Evolutionary conservation across 2,329 filamentous ascomycete genomes (phyloP), one percentile per base, ranked within the genome.

Genomic region (Trichophyton verrucosum): DNA sequence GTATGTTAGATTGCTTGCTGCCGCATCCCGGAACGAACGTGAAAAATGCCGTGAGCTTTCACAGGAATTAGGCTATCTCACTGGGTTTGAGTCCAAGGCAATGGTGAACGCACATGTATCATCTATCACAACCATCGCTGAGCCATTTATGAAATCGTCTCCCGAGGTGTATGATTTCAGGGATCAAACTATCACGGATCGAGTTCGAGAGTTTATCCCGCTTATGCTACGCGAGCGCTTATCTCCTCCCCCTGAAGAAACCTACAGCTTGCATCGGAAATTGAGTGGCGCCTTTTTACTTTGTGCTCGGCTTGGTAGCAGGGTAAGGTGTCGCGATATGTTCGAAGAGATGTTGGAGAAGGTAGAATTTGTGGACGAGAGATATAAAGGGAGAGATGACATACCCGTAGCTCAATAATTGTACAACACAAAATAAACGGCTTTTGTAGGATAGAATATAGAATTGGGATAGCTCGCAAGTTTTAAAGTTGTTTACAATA

Each of bases 111-210:
- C 95, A 1, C 94, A 99, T 71, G 81, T 91, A n/a, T 81, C 87
- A 24, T 94, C 88, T 0, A 86, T 99, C 30, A 77, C 95, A 55
- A 96, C 91, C 0, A 83, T 99, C 0, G 91, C 92, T 0, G 94
- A 99, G 73, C 94, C 94, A 0, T 99, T 97, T 75, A 78, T 87
- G 67, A 79, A 79, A 2, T 81, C 78, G 0, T 89, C 91, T 0
- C 89, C 91, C 0, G 86, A 88, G 58, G 75, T 95, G 0, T 99
- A 99, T 72, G 90, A 99, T 72, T 99, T 99, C 74, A 79, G 83
- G 62, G 85, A 92, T 69, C 94, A 99, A 78, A 99, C 92, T 1
- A 97, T 99, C 66, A 99, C 94, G 0, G 91, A 97, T 70, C 82
- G 95, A 51, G 92, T 99, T 61, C 86, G 91, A 68, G 82, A 80